These are phyloP conservation scores for Ambrosia artemisiifolia DNA, from an alignment of 129 eudicot genomes.

Conservation along the genomic window DNA sequence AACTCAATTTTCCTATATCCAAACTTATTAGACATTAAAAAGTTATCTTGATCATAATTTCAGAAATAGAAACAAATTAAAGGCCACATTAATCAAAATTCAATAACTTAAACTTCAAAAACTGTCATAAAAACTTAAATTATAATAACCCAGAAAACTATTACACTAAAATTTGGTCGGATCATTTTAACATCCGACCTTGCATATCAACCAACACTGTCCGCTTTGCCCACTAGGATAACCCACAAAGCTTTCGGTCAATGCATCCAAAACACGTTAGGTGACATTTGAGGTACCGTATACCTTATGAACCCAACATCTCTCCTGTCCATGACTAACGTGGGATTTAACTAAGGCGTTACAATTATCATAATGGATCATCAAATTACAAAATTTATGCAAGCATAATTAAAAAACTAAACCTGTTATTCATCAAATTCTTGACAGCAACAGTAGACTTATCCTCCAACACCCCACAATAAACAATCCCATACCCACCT, in stretches of 20 bases:
- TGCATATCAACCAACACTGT: no score
- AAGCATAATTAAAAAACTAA: no score
- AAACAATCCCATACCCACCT: slow-evolving; percentile 95
- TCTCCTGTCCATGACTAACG: no score
- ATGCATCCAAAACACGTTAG: no score
- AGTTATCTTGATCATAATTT: background rate
- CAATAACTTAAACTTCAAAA: background rate
- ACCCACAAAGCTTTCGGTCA: no score
- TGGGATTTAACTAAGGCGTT: no score
- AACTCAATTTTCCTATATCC: background rate
- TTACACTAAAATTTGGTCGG: background rate
- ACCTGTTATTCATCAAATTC: slow-evolving; percentile 87
- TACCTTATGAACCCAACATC: no score
- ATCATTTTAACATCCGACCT: background rate
- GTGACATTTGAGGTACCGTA: no score
- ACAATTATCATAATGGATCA: background rate
- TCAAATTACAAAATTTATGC: no score
- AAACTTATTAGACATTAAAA: background rate
- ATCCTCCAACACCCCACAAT: slow-evolving; percentile 56
- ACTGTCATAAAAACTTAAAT: no score
- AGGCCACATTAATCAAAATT: background rate
- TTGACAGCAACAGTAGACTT: slow-evolving; percentile 67
- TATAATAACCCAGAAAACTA: background rate
- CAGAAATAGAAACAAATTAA: background rate
- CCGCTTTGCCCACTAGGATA: background rate